phyloP scores from a whole-genome alignment of 1,139 yeast species.

The Candida sanyaensis region DNA sequence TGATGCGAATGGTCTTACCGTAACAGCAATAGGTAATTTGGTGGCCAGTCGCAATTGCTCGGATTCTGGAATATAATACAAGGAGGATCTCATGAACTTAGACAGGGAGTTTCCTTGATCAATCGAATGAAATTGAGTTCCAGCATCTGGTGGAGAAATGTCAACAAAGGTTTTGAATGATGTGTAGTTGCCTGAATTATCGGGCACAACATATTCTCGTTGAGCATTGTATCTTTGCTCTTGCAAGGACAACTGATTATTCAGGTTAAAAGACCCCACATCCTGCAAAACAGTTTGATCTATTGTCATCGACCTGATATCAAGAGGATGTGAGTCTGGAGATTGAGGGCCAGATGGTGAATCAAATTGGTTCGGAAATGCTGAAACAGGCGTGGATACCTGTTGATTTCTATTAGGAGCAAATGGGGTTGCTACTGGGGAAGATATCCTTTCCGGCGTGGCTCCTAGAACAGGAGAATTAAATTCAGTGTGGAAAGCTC shows the following conservation, averaged over 20 bases:
- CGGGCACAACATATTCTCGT: constrained; percentile 38
- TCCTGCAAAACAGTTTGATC: constrained; percentile 12
- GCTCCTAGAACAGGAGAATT: constrained; percentile 15
- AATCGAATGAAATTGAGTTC: constrained; percentile 64
- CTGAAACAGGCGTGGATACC: background rate
- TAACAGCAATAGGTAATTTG: constrained; percentile 77
- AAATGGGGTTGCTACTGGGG: constrained; percentile 3
- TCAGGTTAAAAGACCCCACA: constrained; percentile 5
- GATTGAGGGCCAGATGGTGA: background rate
- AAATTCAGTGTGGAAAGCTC: constrained; percentile 46
- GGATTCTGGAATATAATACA: constrained; percentile 82
- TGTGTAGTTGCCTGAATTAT: constrained; percentile 28
- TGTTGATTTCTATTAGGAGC: background rate
- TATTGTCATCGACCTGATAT: constrained; percentile 6
- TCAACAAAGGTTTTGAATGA: constrained; percentile 71
- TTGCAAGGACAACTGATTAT: constrained; percentile 47
- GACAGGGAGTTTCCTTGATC: constrained; percentile 91
- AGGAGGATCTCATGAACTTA: constrained; percentile 71
- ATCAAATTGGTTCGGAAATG: constrained; percentile 2
- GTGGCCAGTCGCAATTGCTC: constrained; percentile 72
- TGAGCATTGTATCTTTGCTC: constrained; percentile 59
- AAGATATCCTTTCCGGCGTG: constrained; percentile 6
- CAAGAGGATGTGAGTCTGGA: constrained; percentile 1
- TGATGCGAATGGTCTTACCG: constrained; percentile 84
- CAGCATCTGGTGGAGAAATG: constrained; percentile 80